Percentiles rank a stretch among this genome's conserved stretches.
phyloP scores from a whole-genome alignment of 129 eudicot genomes.

The Centella asiatica region DNA sequence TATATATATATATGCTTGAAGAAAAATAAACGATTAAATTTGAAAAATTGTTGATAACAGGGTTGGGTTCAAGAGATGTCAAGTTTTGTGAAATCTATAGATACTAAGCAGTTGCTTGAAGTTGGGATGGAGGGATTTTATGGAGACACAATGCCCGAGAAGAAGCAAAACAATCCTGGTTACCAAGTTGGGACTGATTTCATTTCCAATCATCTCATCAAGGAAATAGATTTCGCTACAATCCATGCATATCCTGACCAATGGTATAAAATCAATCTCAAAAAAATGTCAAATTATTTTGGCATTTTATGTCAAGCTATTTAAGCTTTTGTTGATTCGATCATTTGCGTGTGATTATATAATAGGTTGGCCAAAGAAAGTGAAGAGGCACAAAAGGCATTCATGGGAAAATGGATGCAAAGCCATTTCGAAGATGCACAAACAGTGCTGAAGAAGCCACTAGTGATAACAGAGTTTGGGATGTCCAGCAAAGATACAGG shows the following conservation, averaged over 20 bases:
- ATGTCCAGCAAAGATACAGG: constrained; percentile 52
- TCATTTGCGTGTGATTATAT: too few relatives aligned
- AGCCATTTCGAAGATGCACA: constrained; percentile 50
- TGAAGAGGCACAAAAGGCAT: constrained; percentile 41
- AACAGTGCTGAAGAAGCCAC: constrained; percentile 41
- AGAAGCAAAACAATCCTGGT: constrained; percentile 52
- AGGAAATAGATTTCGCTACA: constrained; percentile 57
- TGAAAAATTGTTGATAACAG: too few relatives aligned
- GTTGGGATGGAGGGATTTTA: constrained; percentile 92
- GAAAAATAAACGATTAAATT: too few relatives aligned
- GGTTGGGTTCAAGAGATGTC: constrained; percentile 80
- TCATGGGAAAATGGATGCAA: constrained; percentile 54
- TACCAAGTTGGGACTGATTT: constrained; percentile 73
- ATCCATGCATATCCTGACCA: constrained; percentile 55
- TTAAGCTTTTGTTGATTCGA: not conserved
- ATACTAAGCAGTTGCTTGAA: constrained; percentile 57
- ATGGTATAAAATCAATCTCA: constrained; percentile 40
- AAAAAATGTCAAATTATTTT: too few relatives aligned
- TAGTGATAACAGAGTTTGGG: constrained; percentile 47
- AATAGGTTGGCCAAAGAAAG: constrained; percentile 42
- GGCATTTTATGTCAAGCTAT: not conserved
- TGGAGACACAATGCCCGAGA: constrained; percentile 56
- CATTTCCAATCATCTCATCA: constrained; percentile 40
- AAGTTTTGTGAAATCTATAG: constrained; percentile 44
- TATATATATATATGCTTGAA: too few relatives aligned